These are phyloP conservation scores for Candida awuae DNA, from an alignment of 805 yeast genomes.

Conservation along the genomic window DNA sequence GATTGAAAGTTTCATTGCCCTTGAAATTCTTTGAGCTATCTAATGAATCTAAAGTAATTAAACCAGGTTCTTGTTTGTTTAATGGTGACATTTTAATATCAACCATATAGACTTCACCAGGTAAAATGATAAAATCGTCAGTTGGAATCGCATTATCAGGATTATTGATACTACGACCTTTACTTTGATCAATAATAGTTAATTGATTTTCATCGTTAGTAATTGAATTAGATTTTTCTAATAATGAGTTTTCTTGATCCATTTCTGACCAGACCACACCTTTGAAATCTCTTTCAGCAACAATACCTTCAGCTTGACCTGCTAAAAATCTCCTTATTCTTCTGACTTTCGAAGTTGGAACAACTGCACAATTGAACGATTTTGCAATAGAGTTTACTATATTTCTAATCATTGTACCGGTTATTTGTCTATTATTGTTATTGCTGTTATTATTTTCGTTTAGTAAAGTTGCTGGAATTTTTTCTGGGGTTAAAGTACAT, in stretches of 20 bases:
- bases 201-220: constrained; percentile 30
- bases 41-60: constrained; percentile 58
- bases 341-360: constrained; percentile 90
- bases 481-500: constrained; percentile 66
- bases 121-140: constrained; percentile 60
- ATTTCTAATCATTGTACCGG: constrained; percentile 62
- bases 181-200: constrained; percentile 33
- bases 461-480: constrained; percentile 47
- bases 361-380: constrained; percentile 72
- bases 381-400: constrained; percentile 85
- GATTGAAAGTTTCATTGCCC: constrained; percentile 41
- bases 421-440: constrained; percentile 35
- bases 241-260: constrained; percentile 58
- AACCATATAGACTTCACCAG: constrained; percentile 82
- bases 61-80: constrained; percentile 44
- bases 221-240: constrained; percentile 28
- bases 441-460: constrained; percentile 30
- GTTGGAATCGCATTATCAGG: constrained; percentile 55
- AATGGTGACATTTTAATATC: constrained; percentile 77
- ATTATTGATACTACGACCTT: constrained; percentile 27
- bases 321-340: constrained; percentile 88
- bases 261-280: constrained; percentile 86
- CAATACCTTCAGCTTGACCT: constrained; percentile 90
- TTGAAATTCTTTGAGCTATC: constrained; percentile 57
- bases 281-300: constrained; percentile 86